These are phyloP conservation scores for Cornus controversa DNA, from an alignment of 148 eudicot genomes.

Conservation along the genomic window DNA sequence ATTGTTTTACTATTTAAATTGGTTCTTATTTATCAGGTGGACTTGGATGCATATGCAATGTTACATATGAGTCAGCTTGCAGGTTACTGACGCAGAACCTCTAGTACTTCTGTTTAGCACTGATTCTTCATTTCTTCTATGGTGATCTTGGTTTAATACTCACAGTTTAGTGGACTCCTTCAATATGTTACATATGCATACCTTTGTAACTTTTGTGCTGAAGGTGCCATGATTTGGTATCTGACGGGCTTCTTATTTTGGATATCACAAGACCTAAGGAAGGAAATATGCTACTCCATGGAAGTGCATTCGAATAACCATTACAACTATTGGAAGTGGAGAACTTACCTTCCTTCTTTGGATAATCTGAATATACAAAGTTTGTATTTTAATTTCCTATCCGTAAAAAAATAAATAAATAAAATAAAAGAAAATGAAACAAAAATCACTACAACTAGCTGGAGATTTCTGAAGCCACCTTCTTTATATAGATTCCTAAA, in stretches of 20 bases:
- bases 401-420: background rate
- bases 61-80: conserved; percentile 72
- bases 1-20: background rate
- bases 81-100: conserved; percentile 40
- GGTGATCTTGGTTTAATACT: background rate
- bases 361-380: background rate
- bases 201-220: background rate
- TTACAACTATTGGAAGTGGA: background rate
- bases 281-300: background rate
- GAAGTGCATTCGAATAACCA: background rate
- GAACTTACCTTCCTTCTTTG: background rate
- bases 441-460: background rate
- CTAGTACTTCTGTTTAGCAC: conserved; percentile 3
- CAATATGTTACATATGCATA: background rate
- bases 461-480: background rate
- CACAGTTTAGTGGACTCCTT: background rate
- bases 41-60: conserved; percentile 78
- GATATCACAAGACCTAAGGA: background rate
- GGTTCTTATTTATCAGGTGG: conserved; percentile 42
- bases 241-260: background rate
- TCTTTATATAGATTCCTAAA: background rate
- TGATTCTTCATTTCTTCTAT: conserved; percentile 1
- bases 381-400: background rate
- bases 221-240: background rate
- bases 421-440: background rate